phyloP scores from a whole-genome alignment of 768 basidiomycete genomes.

The Gelatoporia subvermispora region DNA sequence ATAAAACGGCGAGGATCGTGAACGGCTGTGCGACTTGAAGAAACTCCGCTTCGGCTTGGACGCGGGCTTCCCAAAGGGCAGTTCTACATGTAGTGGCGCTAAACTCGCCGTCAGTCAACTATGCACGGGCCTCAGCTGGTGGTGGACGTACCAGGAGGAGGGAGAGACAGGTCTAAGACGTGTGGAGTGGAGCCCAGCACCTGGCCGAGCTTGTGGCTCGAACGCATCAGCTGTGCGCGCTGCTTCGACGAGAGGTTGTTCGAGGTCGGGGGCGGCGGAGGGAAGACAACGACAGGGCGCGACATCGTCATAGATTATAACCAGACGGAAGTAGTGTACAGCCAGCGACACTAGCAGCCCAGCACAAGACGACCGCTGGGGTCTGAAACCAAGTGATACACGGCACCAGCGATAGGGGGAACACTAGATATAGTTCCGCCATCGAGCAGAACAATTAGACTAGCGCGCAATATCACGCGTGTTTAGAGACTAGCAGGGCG shows the following conservation, averaged over 20 bases:
- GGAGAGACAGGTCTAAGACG: constrained; percentile 36
- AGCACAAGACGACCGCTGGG: too few relatives aligned
- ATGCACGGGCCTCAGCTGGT: too few relatives aligned
- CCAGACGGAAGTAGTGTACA: too few relatives aligned
- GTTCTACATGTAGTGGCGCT: neutral
- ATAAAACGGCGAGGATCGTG: constrained; percentile 12
- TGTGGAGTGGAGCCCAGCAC: constrained; percentile 58
- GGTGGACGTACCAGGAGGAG: neutral
- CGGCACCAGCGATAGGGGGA: too few relatives aligned
- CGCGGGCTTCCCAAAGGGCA: neutral
- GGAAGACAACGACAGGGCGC: constrained; percentile 19
- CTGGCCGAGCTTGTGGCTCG: constrained; percentile 54
- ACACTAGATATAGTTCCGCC: too few relatives aligned
- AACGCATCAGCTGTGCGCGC: constrained; percentile 51
- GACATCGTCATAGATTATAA: constrained; percentile 6
- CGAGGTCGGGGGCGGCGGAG: constrained; percentile 52
- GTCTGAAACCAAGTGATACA: too few relatives aligned
- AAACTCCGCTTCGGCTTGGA: constrained; percentile 1
- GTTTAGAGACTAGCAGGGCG: too few relatives aligned
- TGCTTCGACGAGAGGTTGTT: constrained; percentile 48
- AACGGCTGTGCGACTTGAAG: constrained; percentile 7
- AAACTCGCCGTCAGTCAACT: neutral
- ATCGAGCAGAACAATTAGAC: too few relatives aligned
- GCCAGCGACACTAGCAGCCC: too few relatives aligned
- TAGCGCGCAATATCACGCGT: too few relatives aligned